Evolutionary conservation across 345 rosid species (phyloP).

Genomic region (Gossypium raimondii): DNA sequence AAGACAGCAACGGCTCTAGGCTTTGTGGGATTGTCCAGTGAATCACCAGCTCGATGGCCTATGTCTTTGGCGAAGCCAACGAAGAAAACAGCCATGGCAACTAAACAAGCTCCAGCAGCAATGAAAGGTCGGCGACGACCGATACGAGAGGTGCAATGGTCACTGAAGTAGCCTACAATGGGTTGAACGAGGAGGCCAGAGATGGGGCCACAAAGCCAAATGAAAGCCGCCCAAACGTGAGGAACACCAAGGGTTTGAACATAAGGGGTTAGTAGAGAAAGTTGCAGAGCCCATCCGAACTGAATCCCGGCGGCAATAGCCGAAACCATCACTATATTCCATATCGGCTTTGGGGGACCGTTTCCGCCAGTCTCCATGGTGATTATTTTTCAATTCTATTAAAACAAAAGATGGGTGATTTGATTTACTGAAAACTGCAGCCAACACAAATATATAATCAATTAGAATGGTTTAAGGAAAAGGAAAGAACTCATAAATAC

Average conservation of each 20-base stretch:
- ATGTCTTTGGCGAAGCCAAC: constrained; percentile 3
- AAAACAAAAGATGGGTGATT: too few relatives aligned
- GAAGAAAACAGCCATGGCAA: neutral
- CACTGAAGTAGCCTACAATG: neutral
- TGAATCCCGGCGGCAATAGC: constrained; percentile 1
- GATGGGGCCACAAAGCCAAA: constrained; percentile 5
- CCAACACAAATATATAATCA: too few relatives aligned
- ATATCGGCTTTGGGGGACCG: neutral
- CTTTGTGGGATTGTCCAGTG: neutral
- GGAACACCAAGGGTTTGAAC: constrained; percentile 8
- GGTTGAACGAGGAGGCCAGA: constrained; percentile 4
- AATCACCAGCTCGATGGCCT: neutral
- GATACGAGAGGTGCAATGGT: neutral
- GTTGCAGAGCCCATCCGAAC: constrained; percentile 1
- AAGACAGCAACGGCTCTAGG: neutral
- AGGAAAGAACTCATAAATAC: too few relatives aligned
- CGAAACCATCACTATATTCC: neutral
- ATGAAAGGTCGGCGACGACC: constrained; percentile 3
- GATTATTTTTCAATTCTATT: too few relatives aligned
- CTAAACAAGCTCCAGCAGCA: neutral
- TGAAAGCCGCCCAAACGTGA: constrained; percentile 8
- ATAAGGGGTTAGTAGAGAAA: neutral
- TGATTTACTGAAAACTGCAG: too few relatives aligned
- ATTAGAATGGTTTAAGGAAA: too few relatives aligned
- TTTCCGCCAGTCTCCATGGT: neutral